Evolutionary conservation across 805 yeast species (phyloP).

Genomic region (Cyberlindnera veronae): DNA sequence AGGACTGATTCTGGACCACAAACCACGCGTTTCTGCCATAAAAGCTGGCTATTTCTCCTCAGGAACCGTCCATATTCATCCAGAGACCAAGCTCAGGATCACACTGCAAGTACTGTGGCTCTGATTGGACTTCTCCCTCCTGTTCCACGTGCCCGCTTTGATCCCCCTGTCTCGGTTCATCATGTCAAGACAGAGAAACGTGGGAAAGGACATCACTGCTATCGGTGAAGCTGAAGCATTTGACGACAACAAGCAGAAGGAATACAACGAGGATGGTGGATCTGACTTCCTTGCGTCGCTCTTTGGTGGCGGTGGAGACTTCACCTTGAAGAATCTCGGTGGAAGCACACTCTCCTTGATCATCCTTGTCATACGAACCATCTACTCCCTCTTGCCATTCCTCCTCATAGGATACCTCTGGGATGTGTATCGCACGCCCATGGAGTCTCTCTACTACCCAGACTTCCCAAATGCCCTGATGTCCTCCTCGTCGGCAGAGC

Average conservation of each 20-base stretch:
- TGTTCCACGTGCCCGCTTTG: no score
- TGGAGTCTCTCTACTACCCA: conserved; percentile 28
- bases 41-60: no score
- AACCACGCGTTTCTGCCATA: no score
- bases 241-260: conserved; percentile 1
- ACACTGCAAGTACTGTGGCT: no score
- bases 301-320: background rate
- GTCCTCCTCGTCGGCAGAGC: conserved; percentile 22
- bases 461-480: conserved; percentile 33
- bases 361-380: background rate
- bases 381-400: conserved; percentile 16
- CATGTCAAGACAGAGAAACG: conserved; percentile 13
- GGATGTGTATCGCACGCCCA: conserved; percentile 11
- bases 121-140: no score
- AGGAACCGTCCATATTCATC: no score
- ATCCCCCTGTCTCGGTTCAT: no score
- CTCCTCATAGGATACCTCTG: conserved; percentile 12
- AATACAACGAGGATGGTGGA: background rate
- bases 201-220: conserved; percentile 6
- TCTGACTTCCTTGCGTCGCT: background rate
- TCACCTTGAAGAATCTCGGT: conserved; percentile 5
- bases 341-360: background rate
- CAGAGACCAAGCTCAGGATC: no score
- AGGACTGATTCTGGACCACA: no score
- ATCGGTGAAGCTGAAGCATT: conserved; percentile 1